phyloP scores from a whole-genome alignment of 2,329 filamentous ascomycete genomes.

The Penicillium griseofulvum region DNA sequence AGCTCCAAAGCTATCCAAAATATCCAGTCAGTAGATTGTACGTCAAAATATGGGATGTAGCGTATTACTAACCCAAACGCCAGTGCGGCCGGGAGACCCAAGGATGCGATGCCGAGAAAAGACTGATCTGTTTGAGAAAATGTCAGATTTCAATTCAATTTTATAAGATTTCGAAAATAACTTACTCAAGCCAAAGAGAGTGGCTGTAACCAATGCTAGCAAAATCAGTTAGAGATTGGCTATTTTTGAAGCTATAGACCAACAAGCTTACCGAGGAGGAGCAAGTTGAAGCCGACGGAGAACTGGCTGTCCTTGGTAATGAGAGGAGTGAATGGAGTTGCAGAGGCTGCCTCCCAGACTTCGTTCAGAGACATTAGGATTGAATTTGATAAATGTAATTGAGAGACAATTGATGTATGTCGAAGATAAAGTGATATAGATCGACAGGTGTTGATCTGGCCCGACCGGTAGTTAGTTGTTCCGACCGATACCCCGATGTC shows the following conservation, averaged over 20 bases:
- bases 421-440: not conserved
- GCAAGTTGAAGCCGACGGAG: constrained; percentile 71
- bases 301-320: constrained; percentile 84
- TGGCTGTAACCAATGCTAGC: constrained; percentile 65
- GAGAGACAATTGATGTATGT: constrained; percentile 3
- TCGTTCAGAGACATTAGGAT: constrained; percentile 68
- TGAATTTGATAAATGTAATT: not conserved
- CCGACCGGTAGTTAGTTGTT: constrained; percentile 13
- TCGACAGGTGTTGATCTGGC: constrained; percentile 22
- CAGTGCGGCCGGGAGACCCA: constrained; percentile 83
- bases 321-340: constrained; percentile 76
- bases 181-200: constrained; percentile 83
- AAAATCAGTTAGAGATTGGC: constrained; percentile 16
- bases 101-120: constrained; percentile 68
- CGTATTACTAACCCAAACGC: constrained; percentile 73
- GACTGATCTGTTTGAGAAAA: constrained; percentile 66
- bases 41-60: constrained; percentile 11
- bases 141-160: constrained; percentile 8
- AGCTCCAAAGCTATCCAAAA: constrained; percentile 70
- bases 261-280: constrained; percentile 60
- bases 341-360: constrained; percentile 89
- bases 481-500: constrained; percentile 12
- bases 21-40: not conserved
- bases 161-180: constrained; percentile 2
- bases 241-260: constrained; percentile 2